phyloP scores from a whole-genome alignment of 1,139 yeast genomes.

The Scheffersomyces titani region DNA sequence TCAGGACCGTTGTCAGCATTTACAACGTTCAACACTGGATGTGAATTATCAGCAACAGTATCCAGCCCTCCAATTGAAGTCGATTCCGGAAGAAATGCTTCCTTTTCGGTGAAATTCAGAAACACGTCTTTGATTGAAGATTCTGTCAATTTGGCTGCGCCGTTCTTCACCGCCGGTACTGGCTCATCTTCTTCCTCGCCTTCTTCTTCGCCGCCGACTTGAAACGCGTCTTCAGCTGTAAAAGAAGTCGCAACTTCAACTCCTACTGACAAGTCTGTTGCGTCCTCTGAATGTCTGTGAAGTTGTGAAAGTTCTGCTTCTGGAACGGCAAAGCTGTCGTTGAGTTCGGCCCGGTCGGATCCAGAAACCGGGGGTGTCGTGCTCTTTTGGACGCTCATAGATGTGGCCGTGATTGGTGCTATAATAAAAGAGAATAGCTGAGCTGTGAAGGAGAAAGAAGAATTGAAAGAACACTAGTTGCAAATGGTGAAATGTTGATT shows the following conservation, averaged over 20 bases:
- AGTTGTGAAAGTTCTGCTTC: neutral
- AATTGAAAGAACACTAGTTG: neutral
- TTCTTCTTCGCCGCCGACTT: neutral
- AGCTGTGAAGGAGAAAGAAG: neutral
- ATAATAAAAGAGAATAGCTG: neutral
- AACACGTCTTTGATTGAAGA: neutral
- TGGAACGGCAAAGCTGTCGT: neutral
- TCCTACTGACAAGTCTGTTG: neutral
- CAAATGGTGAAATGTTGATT: constrained; percentile 7
- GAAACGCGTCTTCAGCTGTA: neutral
- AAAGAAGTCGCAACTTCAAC: neutral
- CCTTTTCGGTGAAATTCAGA: neutral
- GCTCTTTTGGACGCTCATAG: neutral
- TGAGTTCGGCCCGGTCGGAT: neutral
- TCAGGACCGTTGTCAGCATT: neutral
- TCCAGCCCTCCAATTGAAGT: neutral
- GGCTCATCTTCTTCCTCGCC: neutral
- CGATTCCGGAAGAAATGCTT: neutral
- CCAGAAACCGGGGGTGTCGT: neutral
- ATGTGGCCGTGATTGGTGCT: neutral
- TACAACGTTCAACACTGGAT: neutral
- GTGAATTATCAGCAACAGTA: neutral
- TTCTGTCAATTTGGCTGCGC: neutral
- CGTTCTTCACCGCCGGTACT: neutral
- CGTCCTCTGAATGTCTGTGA: neutral